phyloP scores from a whole-genome alignment of 2,329 filamentous ascomycete genomes.

The Chaetomium sp. region DNA sequence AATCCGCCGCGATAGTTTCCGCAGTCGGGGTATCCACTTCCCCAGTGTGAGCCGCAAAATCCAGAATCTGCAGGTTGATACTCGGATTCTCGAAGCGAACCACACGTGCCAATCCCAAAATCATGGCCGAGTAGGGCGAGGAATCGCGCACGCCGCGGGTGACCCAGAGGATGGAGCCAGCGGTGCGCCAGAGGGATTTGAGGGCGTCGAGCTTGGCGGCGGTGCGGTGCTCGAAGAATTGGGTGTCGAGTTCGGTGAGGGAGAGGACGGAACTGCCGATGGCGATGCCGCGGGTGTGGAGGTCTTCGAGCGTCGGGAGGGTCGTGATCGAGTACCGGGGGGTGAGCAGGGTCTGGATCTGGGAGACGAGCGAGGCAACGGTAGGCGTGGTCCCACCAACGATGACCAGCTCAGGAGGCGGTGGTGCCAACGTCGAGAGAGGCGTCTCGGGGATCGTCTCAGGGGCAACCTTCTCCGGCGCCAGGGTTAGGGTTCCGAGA shows the following conservation, averaged over 20 bases:
- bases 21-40: background rate
- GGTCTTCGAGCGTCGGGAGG: background rate
- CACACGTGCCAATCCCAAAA: slow-evolving; percentile 7
- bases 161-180: slow-evolving; percentile 12
- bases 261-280: background rate
- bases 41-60: background rate
- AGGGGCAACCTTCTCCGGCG: no score
- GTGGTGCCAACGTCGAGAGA: background rate
- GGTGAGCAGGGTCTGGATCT: background rate
- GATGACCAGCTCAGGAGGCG: slow-evolving; percentile 14
- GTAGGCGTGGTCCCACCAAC: slow-evolving; percentile 15
- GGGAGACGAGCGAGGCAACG: background rate
- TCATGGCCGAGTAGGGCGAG: slow-evolving; percentile 12
- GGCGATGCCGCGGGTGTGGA: background rate
- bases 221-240: background rate
- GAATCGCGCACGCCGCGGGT: slow-evolving; percentile 9
- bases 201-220: background rate
- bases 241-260: slow-evolving; percentile 11
- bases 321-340: background rate
- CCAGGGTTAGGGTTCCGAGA: background rate
- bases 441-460: background rate
- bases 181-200: slow-evolving; percentile 1
- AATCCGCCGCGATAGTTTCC: background rate
- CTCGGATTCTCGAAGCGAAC: background rate
- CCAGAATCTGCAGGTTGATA: background rate